Conservation (phyloP, 23 red algal species). For the Gracilaria domingensis region DNA sequence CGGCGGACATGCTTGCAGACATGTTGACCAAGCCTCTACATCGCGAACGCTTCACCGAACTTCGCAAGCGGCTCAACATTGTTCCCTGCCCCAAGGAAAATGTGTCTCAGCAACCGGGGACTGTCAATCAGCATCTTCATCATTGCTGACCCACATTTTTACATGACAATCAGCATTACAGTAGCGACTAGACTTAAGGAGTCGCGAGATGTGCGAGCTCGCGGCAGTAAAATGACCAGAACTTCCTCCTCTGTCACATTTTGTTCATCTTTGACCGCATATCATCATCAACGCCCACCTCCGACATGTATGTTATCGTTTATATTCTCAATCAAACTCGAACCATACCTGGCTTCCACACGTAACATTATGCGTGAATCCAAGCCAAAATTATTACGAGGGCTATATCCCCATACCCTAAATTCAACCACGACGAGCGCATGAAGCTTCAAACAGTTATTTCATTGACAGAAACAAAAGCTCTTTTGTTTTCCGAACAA, state of each 20-base stretch:
- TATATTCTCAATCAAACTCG: neutral
- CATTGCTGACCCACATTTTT: too few relatives aligned
- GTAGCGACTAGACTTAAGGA: too few relatives aligned
- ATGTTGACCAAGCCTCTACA: neutral
- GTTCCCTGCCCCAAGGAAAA: neutral
- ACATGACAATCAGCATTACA: neutral
- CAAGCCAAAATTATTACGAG: too few relatives aligned
- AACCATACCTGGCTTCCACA: too few relatives aligned
- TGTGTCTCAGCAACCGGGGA: neutral
- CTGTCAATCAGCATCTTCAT: neutral
- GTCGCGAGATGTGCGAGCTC: too few relatives aligned
- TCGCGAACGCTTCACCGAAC: neutral
- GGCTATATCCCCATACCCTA: too few relatives aligned
- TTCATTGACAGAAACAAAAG: neutral
- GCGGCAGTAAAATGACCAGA: too few relatives aligned
- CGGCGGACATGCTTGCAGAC: neutral
- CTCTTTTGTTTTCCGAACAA: neutral
- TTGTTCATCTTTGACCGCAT: neutral
- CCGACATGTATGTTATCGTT: neutral
- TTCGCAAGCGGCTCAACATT: neutral
- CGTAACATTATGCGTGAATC: too few relatives aligned
- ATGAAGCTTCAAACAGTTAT: neutral
- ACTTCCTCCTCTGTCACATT: neutral
- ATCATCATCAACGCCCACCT: too few relatives aligned
- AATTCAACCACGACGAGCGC: too few relatives aligned